Base-by-base conservation (phyloP, 345 rosid species). In the Linum usitatissimum region DNA sequence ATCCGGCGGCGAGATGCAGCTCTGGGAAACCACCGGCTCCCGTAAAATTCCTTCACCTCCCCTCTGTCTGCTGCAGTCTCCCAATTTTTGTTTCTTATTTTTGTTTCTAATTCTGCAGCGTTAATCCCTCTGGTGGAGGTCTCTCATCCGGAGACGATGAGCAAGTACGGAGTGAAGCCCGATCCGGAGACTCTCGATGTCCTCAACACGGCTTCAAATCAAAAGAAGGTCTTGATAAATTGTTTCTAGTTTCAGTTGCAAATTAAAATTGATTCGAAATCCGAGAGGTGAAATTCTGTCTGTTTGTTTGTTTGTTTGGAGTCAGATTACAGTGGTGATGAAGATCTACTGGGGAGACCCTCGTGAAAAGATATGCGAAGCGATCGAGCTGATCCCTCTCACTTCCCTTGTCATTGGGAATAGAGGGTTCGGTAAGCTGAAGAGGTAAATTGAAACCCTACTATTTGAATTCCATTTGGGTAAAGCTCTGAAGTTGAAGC, bases 321-420 rank as follows among this genome's bases (percentile, higher is more conserved):
- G 30, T 17, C 62, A 72, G 76, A 64, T 70, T 65, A 53, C 53
- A 51, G 87, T 86, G 70, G 65, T 84, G 49, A 63, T 80, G 81
- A 89, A 86, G 89, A 73, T 89, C 65, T 86, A 79, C 18, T 86
- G 94, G 94, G 96, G 96, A 58, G 96, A 89, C 71, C 64, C 94
- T 64, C 88, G 91, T 21, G 96, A 89, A 75, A 86, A 84, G 87
- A 70, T 89, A 13, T 81, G 87, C 45, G 91, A 82, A 75, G 94
- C 96, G 1, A 83, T 79, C 17, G 94, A 89, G 31, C 71, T 77
- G 57, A 75, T 86, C 66, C 96, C 91, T 62, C 77, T 89, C 40
- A 81, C 80, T 64, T 84, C 82, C 71, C 77, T 89, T 73, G 75
- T 89, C 9, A 86, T 86, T 0, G 94, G 96, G 30, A 89, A 84